These are phyloP conservation scores for Phytophthora chlamydospora DNA, from an alignment of 352 stramenopile genomes.

Conservation along the genomic window DNA sequence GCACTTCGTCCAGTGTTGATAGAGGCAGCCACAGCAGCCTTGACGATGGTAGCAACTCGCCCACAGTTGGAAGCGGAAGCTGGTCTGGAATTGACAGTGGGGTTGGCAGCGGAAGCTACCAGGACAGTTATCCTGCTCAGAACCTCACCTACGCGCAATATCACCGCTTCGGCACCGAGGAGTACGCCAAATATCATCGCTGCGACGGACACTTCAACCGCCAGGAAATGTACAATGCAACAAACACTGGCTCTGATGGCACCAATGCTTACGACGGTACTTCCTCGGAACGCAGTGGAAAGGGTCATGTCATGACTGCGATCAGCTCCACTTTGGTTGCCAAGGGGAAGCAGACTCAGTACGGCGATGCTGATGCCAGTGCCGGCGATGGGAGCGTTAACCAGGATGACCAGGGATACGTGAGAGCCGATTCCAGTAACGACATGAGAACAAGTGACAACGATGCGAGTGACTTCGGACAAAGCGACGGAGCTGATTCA, in stretches of 20 bases:
- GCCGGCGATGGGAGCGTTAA: neutral
- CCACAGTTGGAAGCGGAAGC: neutral
- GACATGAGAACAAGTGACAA: too few relatives aligned
- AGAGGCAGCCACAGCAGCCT: too few relatives aligned
- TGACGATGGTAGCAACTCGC: neutral
- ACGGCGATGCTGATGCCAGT: neutral
- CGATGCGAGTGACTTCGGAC: too few relatives aligned
- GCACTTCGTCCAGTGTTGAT: neutral
- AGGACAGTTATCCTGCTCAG: neutral
- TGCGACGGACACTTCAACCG: neutral
- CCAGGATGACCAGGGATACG: neutral
- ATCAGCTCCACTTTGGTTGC: constrained; percentile 4
- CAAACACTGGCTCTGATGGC: neutral
- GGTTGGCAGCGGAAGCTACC: neutral
- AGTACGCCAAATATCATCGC: too few relatives aligned
- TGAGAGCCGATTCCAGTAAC: neutral
- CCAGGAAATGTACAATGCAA: neutral
- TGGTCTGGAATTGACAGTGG: neutral
- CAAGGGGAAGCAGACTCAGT: neutral
- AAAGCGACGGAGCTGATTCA: too few relatives aligned
- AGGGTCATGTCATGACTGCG: neutral
- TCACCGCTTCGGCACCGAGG: neutral
- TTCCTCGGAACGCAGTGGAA: too few relatives aligned
- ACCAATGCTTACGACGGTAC: neutral
- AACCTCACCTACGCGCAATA: constrained; percentile 1